These are phyloP conservation scores for Pyrenophora seminiperda DNA, from an alignment of 2,329 filamentous ascomycete species.

Conservation along the genomic window DNA sequence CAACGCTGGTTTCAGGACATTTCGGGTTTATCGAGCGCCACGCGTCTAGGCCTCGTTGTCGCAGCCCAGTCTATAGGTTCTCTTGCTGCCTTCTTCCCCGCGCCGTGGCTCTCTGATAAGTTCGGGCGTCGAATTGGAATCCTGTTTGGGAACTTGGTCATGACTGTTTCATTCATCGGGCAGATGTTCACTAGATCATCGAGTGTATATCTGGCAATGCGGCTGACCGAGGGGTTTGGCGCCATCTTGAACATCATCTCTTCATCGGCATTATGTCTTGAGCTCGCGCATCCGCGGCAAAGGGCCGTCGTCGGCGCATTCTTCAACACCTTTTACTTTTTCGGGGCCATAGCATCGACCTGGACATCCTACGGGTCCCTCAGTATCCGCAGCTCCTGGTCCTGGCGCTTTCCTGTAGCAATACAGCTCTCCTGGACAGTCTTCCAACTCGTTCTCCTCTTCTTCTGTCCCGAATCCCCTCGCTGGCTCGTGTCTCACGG, in stretches of 20 bases:
- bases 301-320: conserved; percentile 19
- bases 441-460: conserved; percentile 9
- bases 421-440: conserved; percentile 14
- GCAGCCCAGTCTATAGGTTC: conserved; percentile 23
- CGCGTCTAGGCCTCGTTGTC: conserved; percentile 18
- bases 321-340: conserved; percentile 25
- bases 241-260: conserved; percentile 19
- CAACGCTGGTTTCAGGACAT: conserved; percentile 15
- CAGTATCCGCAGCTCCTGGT: conserved; percentile 14
- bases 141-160: conserved; percentile 15
- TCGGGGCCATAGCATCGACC: conserved; percentile 15
- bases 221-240: conserved; percentile 17
- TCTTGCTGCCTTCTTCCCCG: conserved; percentile 26
- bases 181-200: conserved; percentile 16
- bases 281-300: conserved; percentile 23
- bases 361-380: conserved; percentile 19
- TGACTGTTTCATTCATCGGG: conserved; percentile 14
- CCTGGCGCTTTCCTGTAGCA: conserved; percentile 18
- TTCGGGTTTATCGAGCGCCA: conserved; percentile 9
- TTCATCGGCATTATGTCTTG: conserved; percentile 17
- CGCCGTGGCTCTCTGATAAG: conserved; percentile 24
- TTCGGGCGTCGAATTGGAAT: conserved; percentile 21
- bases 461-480: conserved; percentile 59
- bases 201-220: conserved; percentile 12
- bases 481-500: conserved; percentile 63